Evolutionary conservation across 805 yeast species (phyloP).

Genomic region (Teunomyces stri): DNA sequence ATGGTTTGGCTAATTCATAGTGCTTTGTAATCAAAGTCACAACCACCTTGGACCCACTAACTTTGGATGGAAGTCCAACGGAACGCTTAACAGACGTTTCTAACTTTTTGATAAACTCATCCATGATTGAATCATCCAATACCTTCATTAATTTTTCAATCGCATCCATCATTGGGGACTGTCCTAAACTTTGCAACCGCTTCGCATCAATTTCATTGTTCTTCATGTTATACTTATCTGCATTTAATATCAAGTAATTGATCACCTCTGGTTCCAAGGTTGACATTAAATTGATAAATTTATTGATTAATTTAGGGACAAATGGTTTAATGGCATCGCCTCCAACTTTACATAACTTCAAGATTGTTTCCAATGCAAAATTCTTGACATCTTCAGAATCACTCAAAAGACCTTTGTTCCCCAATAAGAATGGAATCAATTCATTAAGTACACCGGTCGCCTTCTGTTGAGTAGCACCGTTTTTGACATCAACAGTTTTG

Average conservation of each 20-base stretch:
- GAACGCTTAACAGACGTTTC: slow-evolving; percentile 60
- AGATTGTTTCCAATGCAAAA: slow-evolving; percentile 73
- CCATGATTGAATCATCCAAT: slow-evolving; percentile 49
- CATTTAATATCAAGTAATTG: slow-evolving; percentile 82
- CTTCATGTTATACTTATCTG: slow-evolving; percentile 78
- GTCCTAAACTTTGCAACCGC: slow-evolving; percentile 67
- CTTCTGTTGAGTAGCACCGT: slow-evolving; percentile 36
- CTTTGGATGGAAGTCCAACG: slow-evolving; percentile 89
- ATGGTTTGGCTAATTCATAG: slow-evolving; percentile 40
- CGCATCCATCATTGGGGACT: slow-evolving; percentile 87
- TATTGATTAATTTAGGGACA: slow-evolving; percentile 65
- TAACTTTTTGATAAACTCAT: slow-evolving; percentile 48
- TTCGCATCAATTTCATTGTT: slow-evolving; percentile 73
- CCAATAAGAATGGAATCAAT: slow-evolving; percentile 76
- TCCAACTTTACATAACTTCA: slow-evolving; percentile 64
- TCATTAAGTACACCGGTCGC: slow-evolving; percentile 50
- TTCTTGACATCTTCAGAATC: slow-evolving; percentile 81
- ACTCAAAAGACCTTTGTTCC: slow-evolving; percentile 73
- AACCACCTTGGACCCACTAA: slow-evolving; percentile 73
- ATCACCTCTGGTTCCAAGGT: slow-evolving; percentile 88
- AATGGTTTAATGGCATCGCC: slow-evolving; percentile 62
- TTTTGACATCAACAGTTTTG: slow-evolving; percentile 48
- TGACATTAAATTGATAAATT: slow-evolving; percentile 71
- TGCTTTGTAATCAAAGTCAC: slow-evolving; percentile 63
- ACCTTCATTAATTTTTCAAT: slow-evolving; percentile 66